Evolutionary conservation across 352 stramenopile genomes (phyloP).

Genomic region (Globisporangium camurandrum): DNA sequence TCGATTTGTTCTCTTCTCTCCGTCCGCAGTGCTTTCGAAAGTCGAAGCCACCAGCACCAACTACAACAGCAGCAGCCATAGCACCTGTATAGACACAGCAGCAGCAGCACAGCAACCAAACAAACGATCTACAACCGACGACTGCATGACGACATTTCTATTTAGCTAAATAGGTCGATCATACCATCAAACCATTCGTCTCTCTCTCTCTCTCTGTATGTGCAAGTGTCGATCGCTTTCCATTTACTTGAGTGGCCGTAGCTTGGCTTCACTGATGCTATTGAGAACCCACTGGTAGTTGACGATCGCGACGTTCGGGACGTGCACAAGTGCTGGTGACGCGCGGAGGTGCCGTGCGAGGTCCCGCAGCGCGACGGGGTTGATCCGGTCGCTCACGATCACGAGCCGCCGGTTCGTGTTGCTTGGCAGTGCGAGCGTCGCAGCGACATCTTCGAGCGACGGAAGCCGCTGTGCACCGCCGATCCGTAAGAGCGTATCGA

Average conservation of each 20-base stretch:
- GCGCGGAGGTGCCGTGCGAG: constrained; percentile 28
- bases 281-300: constrained; percentile 86
- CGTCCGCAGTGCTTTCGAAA: constrained; percentile 27
- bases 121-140: neutral
- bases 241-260: constrained; percentile 30
- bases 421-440: constrained; percentile 42
- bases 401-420: constrained; percentile 47
- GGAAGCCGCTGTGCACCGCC: constrained; percentile 51
- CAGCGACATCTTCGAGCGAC: constrained; percentile 39
- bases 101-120: neutral
- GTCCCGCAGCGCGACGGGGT: constrained; percentile 41
- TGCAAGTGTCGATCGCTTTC: neutral
- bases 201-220: neutral
- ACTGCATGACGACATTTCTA: too few species aligned
- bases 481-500: constrained; percentile 63
- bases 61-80: too few species aligned
- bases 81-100: too few species aligned
- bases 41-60: neutral
- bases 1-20: neutral
- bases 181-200: too few species aligned
- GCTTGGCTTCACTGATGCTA: constrained; percentile 75
- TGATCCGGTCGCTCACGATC: constrained; percentile 71
- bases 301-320: constrained; percentile 41
- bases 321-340: constrained; percentile 30
- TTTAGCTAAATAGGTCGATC: too few species aligned